phyloP scores from a whole-genome alignment of 2,329 filamentous ascomycete species.

The Lasiodiplodia theobromae region DNA sequence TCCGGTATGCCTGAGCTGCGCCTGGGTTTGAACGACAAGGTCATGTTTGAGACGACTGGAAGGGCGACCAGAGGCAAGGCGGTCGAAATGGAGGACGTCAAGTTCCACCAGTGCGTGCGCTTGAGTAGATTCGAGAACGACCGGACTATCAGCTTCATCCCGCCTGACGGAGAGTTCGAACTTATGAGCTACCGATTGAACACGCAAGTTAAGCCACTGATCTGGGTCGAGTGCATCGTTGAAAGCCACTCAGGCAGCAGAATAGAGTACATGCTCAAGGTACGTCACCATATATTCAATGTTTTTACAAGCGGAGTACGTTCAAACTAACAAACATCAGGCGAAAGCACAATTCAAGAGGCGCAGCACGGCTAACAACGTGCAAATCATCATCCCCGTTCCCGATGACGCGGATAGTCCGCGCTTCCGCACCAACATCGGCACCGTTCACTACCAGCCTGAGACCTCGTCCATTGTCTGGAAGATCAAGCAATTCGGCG shows the following conservation, averaged over 20 bases:
- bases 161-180: constrained; percentile 97
- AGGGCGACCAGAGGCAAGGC: constrained; percentile 93
- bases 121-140: constrained; percentile 98
- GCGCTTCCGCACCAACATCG: constrained; percentile 96
- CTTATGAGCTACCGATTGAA: constrained; percentile 99
- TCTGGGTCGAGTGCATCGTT: constrained; percentile 98
- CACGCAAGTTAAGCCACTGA: constrained; percentile 96
- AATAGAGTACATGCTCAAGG: constrained; percentile 99
- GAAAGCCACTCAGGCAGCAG: constrained; percentile 94
- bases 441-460: constrained; percentile 94
- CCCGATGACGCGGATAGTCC: constrained; percentile 97
- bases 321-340: constrained; percentile 43
- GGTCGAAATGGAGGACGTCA: constrained; percentile 99
- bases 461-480: constrained; percentile 98
- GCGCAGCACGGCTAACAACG: constrained; percentile 96
- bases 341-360: constrained; percentile 98
- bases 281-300: constrained; percentile 37
- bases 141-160: constrained; percentile 97
- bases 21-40: constrained; percentile 95
- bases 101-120: constrained; percentile 98
- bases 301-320: neutral
- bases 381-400: constrained; percentile 96
- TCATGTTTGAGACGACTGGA: constrained; percentile 98
- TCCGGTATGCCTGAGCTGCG: constrained; percentile 97
- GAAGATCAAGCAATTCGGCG: constrained; percentile 99